These are phyloP conservation scores for Galium porrigens DNA, from an alignment of 305 asterid genomes.

Conservation along the genomic window DNA sequence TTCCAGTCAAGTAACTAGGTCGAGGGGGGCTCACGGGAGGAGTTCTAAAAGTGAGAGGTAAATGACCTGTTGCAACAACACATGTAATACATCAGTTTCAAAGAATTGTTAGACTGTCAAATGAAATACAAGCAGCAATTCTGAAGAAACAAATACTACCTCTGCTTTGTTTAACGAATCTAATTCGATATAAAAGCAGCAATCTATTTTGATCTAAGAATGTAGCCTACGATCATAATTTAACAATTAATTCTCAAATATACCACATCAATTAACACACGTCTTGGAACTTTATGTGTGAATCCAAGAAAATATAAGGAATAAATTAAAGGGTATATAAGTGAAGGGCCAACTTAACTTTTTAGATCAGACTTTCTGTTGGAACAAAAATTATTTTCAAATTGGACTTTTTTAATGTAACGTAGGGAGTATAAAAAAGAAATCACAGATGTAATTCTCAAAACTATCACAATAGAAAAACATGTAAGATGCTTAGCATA, in stretches of 20 bases:
- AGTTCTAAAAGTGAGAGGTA: slow-evolving; percentile 84
- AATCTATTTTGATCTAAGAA: too few species aligned
- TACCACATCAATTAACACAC: too few species aligned
- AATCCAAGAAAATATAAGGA: too few species aligned
- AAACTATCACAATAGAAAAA: slow-evolving; percentile 4
- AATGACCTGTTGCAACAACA: slow-evolving; percentile 42
- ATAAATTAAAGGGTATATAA: too few species aligned
- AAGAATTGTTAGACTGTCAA: not conserved
- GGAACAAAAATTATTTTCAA: not conserved
- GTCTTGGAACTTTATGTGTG: too few species aligned
- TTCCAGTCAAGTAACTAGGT: slow-evolving; percentile 72
- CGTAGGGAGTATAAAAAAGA: not conserved
- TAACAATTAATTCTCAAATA: too few species aligned
- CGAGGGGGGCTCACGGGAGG: slow-evolving; percentile 99
- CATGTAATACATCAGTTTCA: slow-evolving; percentile 3
- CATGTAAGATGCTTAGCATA: not conserved
- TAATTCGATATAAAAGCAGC: too few species aligned
- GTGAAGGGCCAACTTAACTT: too few species aligned
- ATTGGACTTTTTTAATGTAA: not conserved
- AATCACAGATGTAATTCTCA: not conserved
- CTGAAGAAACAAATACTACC: not conserved
- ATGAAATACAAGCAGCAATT: not conserved
- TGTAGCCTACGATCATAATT: too few species aligned
- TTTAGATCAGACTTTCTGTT: not conserved
- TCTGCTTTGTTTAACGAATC: too few species aligned